Conservation (phyloP, 129 eudicot species). For the Artemisia tridentata region DNA sequence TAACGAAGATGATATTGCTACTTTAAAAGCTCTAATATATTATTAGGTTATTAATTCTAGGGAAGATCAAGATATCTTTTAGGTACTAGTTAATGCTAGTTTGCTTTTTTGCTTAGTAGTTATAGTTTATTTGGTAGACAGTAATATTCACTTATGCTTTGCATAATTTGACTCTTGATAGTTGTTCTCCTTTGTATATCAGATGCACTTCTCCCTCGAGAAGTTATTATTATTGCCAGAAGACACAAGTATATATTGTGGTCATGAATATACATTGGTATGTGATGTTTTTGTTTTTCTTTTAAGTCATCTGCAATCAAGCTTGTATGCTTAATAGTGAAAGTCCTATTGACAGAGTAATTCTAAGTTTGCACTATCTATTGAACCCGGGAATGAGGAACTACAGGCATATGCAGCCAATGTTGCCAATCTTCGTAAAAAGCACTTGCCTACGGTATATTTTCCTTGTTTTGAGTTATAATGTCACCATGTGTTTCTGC, state of each 20-base stretch:
- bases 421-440: conserved; percentile 59
- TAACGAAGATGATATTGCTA: no score
- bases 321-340: conserved; percentile 7
- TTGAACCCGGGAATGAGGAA: conserved; percentile 80
- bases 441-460: conserved; percentile 88
- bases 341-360: conserved; percentile 61
- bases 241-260: conserved; percentile 78
- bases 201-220: conserved; percentile 74
- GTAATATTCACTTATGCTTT: neutral
- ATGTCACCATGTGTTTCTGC: neutral
- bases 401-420: conserved; percentile 74
- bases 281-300: conserved; percentile 25
- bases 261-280: conserved; percentile 94
- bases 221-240: conserved; percentile 73
- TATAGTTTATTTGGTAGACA: neutral
- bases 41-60: no score
- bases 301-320: conserved; percentile 12
- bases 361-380: conserved; percentile 84
- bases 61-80: neutral
- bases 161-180: conserved; percentile 6
- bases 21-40: no score
- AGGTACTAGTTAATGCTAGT: neutral
- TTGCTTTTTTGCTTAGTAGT: conserved; percentile 6
- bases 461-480: conserved; percentile 17
- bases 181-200: conserved; percentile 21